Base-by-base conservation (phyloP, 805 yeast genomes). In the Ogataea saltuana region DNA sequence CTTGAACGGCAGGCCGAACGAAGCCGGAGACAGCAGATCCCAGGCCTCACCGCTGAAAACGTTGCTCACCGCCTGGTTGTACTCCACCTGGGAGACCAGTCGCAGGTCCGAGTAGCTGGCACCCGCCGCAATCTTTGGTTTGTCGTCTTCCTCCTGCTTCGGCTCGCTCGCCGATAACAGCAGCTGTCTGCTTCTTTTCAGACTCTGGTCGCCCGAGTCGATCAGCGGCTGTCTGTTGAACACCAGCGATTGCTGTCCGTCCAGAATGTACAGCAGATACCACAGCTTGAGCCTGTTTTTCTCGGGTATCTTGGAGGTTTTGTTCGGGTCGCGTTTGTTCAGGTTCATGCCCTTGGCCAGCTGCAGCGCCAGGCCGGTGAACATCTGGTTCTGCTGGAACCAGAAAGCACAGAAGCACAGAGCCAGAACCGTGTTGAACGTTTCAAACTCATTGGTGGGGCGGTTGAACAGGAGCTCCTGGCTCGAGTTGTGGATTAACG, bases 1-100 rank as follows among this genome's bases (percentile, higher is more conserved):
- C 50, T 75, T 77, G 56, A 85, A 82, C 0, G 88, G 88, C 8
- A 83, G 70, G 0, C 89, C 89, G 58, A 82, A 76, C 1, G 77
- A 66, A 2, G 80, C 67, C 0, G 88, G 88, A 0, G 77, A 67
- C 29, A 83, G 60, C 16, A 80, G 58, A 42, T 75, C 81, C 85
- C 85, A 78, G 0, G 83, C 80, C 48, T 75, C 69, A 2, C 81
- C 82, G 39, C 63, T 67, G 48, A 82, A 78, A 0, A 81, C 80
- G 40, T 71, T 75, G 48, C 71, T 71, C 28, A 81, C 66, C 0
- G 88, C 88, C 57, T 78, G 82, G 54, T 81, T 82, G 63, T 75
- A 83, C 51, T 76, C 83, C 4, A 83, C 82, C 58, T 82, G 86
- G 3, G 87, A 80, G 8, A 83, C 80, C 12, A 83, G 63, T 36